Evolutionary conservation across 2,329 filamentous ascomycete species (phyloP), one percentile per base, ranked within the genome.

Genomic region (Colletotrichum liriopes): DNA sequence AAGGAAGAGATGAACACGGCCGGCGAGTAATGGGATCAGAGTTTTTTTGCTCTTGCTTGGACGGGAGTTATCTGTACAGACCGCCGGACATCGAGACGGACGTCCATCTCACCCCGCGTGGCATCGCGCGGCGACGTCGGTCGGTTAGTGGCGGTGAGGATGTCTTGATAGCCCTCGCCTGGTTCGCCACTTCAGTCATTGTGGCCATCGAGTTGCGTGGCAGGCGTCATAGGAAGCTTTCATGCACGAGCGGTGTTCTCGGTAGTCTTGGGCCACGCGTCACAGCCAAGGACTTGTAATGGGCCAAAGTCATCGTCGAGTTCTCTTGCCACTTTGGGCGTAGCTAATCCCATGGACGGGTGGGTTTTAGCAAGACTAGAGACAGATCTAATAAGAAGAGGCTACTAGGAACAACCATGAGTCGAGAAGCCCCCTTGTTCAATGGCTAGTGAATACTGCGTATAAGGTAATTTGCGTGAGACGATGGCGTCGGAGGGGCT

Each of bases 401-500:
- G 5, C 1, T 47, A 45, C 23, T 32, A 52, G 16, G 67, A 51
- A 37, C 14, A 20, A 29, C 52, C 62, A 52, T 41, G 60, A 11
- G 14, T 47, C 5, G 9, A 37, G 32, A 12, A 5, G 3, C 18
- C 20, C 26, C 20, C 26, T 29, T 14, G n/a, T 29, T 8, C n/a
- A 26, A 6, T 26, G 18, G 3, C 14, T 18, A 49, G 47, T 26
- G 47, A 35, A 26, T 26, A 26, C 23, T 26, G 23, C 23, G 12
- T 9, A 67, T 56, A n/a, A n/a, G 29, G 49, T 32, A 67, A 66
- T 67, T 49, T 67, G 45, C 7, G 14, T 56, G 62, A 67, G 39
- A 56, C 63, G 39, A 11, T 45, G 37, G n/a, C 11, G 11, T 7
- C 9, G 14, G n/a, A 41, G 23, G 37, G 49, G 20, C 23, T 43